Percentiles rank a stretch among this genome's conserved stretches.
Evolutionary conservation across 768 basidiomycete species (phyloP).

Genomic region (Tylopilus felleus): DNA sequence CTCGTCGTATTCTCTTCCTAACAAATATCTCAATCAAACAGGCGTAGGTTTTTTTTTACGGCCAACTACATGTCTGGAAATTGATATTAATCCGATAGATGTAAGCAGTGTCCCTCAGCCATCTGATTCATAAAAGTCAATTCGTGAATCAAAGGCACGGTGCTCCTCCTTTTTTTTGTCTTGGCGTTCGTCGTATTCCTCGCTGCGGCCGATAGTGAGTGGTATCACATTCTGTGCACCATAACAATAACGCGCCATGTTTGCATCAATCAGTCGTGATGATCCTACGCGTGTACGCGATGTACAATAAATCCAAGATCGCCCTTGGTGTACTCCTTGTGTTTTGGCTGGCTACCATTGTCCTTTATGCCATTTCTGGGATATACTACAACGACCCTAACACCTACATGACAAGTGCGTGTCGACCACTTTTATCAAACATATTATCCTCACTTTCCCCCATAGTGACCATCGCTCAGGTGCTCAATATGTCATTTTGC

Average conservation of each 20-base stretch:
- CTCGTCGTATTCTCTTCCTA: neutral
- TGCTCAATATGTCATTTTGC: slow-evolving; percentile 19
- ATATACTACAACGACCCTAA: neutral
- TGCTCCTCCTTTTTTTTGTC: neutral
- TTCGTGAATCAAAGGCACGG: slow-evolving; percentile 7
- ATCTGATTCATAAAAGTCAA: neutral
- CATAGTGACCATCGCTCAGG: slow-evolving; percentile 7
- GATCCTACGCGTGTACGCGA: slow-evolving; percentile 26
- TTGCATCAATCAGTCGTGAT: slow-evolving; percentile 14
- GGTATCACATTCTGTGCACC: neutral
- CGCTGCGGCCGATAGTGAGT: slow-evolving; percentile 20
- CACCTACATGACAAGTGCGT: neutral
- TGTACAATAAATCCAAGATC: slow-evolving; percentile 8
- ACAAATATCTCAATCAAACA: neutral
- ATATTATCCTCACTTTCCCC: neutral
- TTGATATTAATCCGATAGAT: slow-evolving; percentile 8
- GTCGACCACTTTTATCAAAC: neutral
- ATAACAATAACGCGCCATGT: neutral
- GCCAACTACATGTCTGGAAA: too few species aligned
- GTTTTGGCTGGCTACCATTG: neutral
- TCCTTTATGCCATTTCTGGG: neutral
- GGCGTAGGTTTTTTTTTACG: slow-evolving; percentile 8
- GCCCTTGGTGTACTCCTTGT: slow-evolving; percentile 1
- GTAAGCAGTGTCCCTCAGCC: slow-evolving; percentile 2
- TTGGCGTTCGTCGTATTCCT: slow-evolving; percentile 14